Base-by-base conservation (phyloP, 371 early-diverging fungal genomes). In the Gilbertella persicaria region DNA sequence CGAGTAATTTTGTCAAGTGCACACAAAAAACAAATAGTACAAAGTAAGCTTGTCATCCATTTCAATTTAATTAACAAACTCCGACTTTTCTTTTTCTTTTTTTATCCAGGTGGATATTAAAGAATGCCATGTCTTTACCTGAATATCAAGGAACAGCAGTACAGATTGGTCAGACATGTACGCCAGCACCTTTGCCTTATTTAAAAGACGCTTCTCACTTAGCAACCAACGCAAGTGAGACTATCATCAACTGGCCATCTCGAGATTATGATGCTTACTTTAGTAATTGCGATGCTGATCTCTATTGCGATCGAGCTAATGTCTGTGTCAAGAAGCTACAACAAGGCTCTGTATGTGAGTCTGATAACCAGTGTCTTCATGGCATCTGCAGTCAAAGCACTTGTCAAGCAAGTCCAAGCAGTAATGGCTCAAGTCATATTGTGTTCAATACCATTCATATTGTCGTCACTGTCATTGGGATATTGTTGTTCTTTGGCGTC, bases 341-440 rank as follows among this genome's bases (percentile, higher is more conserved):
- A 0, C 47, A 52, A 14, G 53, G 57, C 7, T 37, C 52, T 17
- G 43, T 48, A 10, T 62, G 62, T 17, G 44, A 41, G 9, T 62
- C 62, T 2, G 47, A 53, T 21, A 45, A 57, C 19, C 62, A 62
- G 20, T 62, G 62, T 10, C 28, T 41, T 12, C 19, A 51, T 24
- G 51, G 57, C 19, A 16, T 4, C 12, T 62, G 62, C 33, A 17
- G 10, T 14, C 20, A 52, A 8, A 25, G 29, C 10, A 57, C 62
- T 5, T 53, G 52, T 23, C 24, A 44, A 5, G 43, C 17, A 19
- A 44, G 35, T 5, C 16, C 17, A n/a, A 20, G 23, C 20, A 45
- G 44, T 5, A 10, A 38, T 5, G 17, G 17, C 12, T 19, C 42
- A 17, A 28, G 16, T 21, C 23, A 4, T 3, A 37, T 21, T 20